These are phyloP conservation scores for Galerina sulciceps DNA, from an alignment of 768 basidiomycete species.

Conservation along the genomic window DNA sequence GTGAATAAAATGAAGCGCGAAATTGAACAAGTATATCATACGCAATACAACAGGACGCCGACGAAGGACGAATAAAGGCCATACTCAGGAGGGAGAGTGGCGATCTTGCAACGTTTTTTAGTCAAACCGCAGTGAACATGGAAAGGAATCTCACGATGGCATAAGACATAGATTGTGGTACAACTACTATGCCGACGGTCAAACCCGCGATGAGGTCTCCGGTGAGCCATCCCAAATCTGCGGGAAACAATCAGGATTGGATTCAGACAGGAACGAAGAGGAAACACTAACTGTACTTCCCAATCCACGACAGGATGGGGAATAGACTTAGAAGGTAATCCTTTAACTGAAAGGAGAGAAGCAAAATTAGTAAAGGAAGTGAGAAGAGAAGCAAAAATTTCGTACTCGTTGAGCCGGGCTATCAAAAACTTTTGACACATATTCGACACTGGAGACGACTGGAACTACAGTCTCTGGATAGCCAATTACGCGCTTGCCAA, in stretches of 20 bases:
- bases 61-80: conserved; percentile 95
- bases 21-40: conserved; percentile 35
- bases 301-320: conserved; percentile 85
- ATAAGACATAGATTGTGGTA: conserved; percentile 94
- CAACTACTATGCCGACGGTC: conserved; percentile 94
- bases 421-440: conserved; percentile 40
- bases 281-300: conserved; percentile 74
- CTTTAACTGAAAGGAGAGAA: conserved; percentile 45
- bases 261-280: background rate
- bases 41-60: conserved; percentile 83
- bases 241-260: background rate
- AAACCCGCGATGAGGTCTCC: conserved; percentile 91
- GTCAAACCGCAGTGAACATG: background rate
- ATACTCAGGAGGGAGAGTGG: conserved; percentile 83
- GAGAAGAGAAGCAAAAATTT: conserved; percentile 4
- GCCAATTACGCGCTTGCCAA: conserved; percentile 61
- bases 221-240: conserved; percentile 78
- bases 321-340: conserved; percentile 77
- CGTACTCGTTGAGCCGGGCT: conserved; percentile 56
- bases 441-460: conserved; percentile 63
- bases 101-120: conserved; percentile 55
- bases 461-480: conserved; percentile 65
- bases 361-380: background rate
- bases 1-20: background rate
- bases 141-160: conserved; percentile 53